These are phyloP conservation scores for Diddensiella transvaalensis DNA, from an alignment of 805 yeast genomes.

Conservation along the genomic window DNA sequence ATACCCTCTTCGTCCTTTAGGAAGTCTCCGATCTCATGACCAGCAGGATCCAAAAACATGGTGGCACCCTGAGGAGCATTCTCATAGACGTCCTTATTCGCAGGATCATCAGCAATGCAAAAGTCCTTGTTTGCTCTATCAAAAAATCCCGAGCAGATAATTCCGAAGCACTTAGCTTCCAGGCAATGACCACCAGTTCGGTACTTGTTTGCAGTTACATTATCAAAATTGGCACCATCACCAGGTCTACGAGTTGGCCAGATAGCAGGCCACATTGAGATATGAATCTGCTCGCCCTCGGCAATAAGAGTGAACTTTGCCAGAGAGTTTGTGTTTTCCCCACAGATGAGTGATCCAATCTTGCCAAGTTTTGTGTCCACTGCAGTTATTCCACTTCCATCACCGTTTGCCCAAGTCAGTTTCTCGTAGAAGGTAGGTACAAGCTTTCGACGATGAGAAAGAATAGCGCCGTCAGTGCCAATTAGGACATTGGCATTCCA, in stretches of 20 bases:
- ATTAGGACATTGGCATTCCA: too few species aligned
- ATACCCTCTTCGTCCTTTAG: constrained; percentile 27
- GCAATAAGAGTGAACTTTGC: constrained; percentile 27
- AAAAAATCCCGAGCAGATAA: constrained; percentile 25
- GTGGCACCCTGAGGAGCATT: constrained; percentile 26
- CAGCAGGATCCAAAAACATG: constrained; percentile 26
- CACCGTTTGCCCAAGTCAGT: constrained; percentile 28
- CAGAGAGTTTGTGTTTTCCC: constrained; percentile 28
- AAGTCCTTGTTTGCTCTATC: constrained; percentile 24
- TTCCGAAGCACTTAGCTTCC: constrained; percentile 29
- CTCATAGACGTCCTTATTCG: constrained; percentile 20
- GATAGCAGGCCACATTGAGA: constrained; percentile 28
- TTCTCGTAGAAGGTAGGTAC: too few species aligned
- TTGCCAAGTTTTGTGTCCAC: constrained; percentile 25
- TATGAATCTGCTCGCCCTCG: constrained; percentile 28
- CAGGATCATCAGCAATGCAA: constrained; percentile 27
- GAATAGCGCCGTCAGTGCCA: too few species aligned
- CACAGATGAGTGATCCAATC: constrained; percentile 26
- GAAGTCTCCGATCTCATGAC: constrained; percentile 28
- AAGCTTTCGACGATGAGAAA: too few species aligned
- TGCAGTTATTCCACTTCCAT: constrained; percentile 25
- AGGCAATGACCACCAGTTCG: constrained; percentile 29
- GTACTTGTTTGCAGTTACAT: constrained; percentile 25
- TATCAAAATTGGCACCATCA: constrained; percentile 15
- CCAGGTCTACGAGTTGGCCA: constrained; percentile 19